These are phyloP conservation scores for Pichia sp. DNA, from an alignment of 1,139 yeast genomes.

Conservation along the genomic window DNA sequence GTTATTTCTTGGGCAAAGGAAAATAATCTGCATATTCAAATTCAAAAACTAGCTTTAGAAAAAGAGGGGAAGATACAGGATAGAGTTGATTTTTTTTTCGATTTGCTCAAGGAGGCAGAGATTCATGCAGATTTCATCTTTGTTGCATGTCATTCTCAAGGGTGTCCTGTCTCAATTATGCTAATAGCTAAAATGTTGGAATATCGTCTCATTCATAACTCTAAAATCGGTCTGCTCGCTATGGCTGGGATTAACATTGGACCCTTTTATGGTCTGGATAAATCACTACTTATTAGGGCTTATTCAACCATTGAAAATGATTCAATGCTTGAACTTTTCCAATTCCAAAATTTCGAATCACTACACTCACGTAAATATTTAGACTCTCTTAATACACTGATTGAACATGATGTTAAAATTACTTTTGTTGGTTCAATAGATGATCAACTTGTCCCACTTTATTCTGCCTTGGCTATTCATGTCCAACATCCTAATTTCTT, in stretches of 20 bases:
- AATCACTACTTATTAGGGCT: constrained; percentile 74
- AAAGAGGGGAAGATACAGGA: constrained; percentile 87
- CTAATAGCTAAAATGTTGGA: constrained; percentile 65
- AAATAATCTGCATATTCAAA: constrained; percentile 47
- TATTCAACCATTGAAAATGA: constrained; percentile 87
- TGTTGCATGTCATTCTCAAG: constrained; percentile 92
- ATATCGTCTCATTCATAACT: constrained; percentile 51
- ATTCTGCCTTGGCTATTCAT: constrained; percentile 79
- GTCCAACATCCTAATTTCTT: constrained; percentile 83
- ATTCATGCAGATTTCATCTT: constrained; percentile 78
- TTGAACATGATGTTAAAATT: constrained; percentile 66
- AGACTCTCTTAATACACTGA: constrained; percentile 56
- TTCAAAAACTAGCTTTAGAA: constrained; percentile 87
- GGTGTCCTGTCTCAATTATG: constrained; percentile 85
- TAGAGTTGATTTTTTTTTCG: constrained; percentile 73
- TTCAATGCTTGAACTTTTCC: constrained; percentile 77
- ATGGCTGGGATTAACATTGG: constrained; percentile 97
- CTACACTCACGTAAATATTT: constrained; percentile 64
- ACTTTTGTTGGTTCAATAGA: constrained; percentile 81
- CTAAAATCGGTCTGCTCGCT: constrained; percentile 66
- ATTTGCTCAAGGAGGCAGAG: constrained; percentile 58
- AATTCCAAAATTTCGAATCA: constrained; percentile 71
- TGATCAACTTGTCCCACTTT: constrained; percentile 88
- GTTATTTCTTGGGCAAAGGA: constrained; percentile 66
- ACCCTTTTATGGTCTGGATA: constrained; percentile 86